These are phyloP conservation scores for Panicum miliaceum DNA, from an alignment of 176 grass and related monocot species.

Conservation along the genomic window DNA sequence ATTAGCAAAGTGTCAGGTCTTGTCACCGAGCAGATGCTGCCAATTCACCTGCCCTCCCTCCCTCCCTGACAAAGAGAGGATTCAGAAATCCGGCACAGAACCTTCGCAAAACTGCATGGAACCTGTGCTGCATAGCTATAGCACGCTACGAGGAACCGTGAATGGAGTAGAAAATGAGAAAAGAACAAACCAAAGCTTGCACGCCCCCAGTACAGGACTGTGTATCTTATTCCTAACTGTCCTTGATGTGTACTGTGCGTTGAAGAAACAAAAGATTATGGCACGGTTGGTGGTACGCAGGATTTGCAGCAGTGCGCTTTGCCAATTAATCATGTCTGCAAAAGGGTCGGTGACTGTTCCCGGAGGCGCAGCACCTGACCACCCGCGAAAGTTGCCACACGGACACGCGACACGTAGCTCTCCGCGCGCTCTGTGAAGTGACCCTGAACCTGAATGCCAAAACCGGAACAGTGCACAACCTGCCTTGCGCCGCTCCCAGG, in stretches of 20 bases:
- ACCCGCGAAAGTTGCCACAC: not conserved
- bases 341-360: not conserved
- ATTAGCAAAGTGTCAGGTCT: not conserved
- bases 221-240: not conserved
- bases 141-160: not conserved
- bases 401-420: not conserved
- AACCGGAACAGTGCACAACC: not conserved
- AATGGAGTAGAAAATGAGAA: not conserved
- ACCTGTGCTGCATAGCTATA: not conserved
- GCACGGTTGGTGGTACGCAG: too few relatives aligned
- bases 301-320: not conserved
- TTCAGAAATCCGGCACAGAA: not conserved
- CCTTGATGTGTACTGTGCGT: not conserved
- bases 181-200: not conserved
- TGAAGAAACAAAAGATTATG: not conserved
- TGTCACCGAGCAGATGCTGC: not conserved
- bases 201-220: not conserved
- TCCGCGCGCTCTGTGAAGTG: not conserved
- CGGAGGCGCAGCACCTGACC: slow-evolving; percentile 17
- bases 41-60: not conserved
- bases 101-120: not conserved
- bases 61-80: too few relatives aligned
- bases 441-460: not conserved
- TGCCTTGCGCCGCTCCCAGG: not conserved
- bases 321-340: not conserved